Base-by-base conservation (phyloP, 2,329 filamentous ascomycete species). In the Penicillium occitanis region DNA sequence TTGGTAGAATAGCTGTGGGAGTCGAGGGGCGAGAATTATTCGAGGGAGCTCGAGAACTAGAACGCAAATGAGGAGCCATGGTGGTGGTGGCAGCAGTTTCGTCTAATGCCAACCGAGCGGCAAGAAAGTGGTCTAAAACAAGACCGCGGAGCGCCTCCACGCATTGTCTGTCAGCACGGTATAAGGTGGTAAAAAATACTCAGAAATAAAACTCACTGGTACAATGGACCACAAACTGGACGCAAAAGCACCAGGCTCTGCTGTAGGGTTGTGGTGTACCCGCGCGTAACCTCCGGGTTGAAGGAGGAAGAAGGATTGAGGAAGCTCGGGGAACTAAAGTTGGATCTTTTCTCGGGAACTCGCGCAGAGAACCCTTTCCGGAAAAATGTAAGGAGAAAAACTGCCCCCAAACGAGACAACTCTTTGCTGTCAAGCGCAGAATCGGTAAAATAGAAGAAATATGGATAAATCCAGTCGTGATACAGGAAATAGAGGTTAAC, bases 61-160 rank as follows among this genome's bases (percentile, higher is more conserved):
- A 76, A 44, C 75, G 76, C 67, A 77, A 74, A 65, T 73, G 75
- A 68, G 72, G 75, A 71, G 75, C 72, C 76, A 78, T 78, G 67
- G 68, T 60, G 60, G 46, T 62, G 22, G 25, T 25, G 25, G 25
- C 25, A 59, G 30, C 28, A 63, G 30, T 42, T 28, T 57, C 30
- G 61, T 51, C 13, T 59, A 13, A 25, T 61, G 60, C 51, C 28
- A 51, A 51, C 40, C 30, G 30, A 61, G 61, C 62, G 65, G 53
- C 51, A 44, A 46, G 61, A 64, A 35, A 48, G 48, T 48, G 53
- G 44, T 48, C 44, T 42, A 19, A 35, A 44, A 57, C 55, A 48
- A 30, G 55, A 67, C 44, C 64, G 61, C 46, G 61, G 65, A 59
- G 63, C 66, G 61, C 64, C 68, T 66, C 30, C 61, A 44, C 65